Base-by-base conservation (phyloP, 345 rosid species). In the Salix viminalis region DNA sequence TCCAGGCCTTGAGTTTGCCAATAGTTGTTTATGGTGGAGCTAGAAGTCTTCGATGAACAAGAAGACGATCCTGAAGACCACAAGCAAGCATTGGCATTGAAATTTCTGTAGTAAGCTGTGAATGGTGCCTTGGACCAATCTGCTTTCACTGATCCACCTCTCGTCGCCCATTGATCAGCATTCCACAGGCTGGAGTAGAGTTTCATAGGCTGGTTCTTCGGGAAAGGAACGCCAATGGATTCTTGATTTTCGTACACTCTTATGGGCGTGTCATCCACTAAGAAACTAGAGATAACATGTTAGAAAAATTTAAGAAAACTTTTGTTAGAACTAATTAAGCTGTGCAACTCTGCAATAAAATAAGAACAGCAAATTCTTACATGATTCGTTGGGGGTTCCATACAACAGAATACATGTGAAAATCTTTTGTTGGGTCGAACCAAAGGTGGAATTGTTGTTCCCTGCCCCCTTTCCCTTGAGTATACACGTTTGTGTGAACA, bases 151-250 rank as follows among this genome's bases (percentile, higher is more conserved):
- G 39, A 48, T 37, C 81, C 81, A 21, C 81, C 81, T 72, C 81
- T 78, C n/a, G 81, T 78, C 4, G 81, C 81, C 81, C 81, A 78
- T 41, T 78, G 72, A 7, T 78, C 81, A 9, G 77, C 81, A 72
- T 78, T n/a, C 81, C 81, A 78, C 4, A 78, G 61, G 68, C 81
- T 78, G 1, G 77, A 78, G 76, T 72, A 67, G 1, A 78, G 67
- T 12, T 32, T 72, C 81, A 78, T 78, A 12, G 73, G 61, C 24
- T 78, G 72, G 1, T 73, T 78, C 48, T 78, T 78, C 0, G 81
- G 81, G 61, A 72, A 78, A 21, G 76, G 81, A 54, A 78, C 72
- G 15, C 81, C 81, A n/a, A 41, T 42, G 4, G 68, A 67, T 28
- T 72, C 81, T 56, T 72, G 15, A 32, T 78, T 78, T 50, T 78